These are phyloP conservation scores for Cerrena zonata DNA, from an alignment of 1,284 basidiomycete species.

Conservation along the genomic window DNA sequence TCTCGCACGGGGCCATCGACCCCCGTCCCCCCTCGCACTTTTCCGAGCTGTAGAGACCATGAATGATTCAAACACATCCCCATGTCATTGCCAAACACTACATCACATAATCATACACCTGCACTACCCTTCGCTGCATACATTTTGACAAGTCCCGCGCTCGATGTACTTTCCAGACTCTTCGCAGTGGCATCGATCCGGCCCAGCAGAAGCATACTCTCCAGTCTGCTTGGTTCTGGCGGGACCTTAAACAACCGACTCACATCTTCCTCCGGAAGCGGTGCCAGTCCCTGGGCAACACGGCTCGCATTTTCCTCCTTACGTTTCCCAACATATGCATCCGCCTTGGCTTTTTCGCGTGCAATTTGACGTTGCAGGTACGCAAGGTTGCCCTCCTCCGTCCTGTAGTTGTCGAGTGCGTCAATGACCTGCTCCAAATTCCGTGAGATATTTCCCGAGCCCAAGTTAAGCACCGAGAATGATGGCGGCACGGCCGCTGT, in stretches of 20 bases:
- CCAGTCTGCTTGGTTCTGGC: conserved; percentile 83
- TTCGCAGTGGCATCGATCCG: conserved; percentile 82
- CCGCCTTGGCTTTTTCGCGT: conserved; percentile 81
- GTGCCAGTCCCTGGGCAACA: conserved; percentile 78
- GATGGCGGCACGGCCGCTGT: conserved; percentile 45
- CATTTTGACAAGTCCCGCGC: conserved; percentile 70
- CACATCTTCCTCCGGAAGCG: conserved; percentile 83
- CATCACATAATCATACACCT: conserved; percentile 14
- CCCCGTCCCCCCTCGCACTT: too few relatives aligned
- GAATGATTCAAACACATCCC: not conserved
- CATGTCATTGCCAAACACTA: conserved; percentile 5
- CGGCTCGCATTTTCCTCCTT: conserved; percentile 86
- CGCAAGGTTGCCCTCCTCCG: conserved; percentile 89
- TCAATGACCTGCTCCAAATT: conserved; percentile 82
- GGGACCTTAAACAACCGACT: conserved; percentile 83
- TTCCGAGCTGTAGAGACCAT: not conserved
- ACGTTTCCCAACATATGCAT: conserved; percentile 74
- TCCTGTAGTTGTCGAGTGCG: conserved; percentile 78
- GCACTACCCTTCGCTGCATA: conserved; percentile 51
- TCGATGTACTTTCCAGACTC: conserved; percentile 68
- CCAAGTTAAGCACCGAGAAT: conserved; percentile 57
- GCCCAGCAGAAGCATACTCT: conserved; percentile 82
- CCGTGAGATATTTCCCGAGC: conserved; percentile 53
- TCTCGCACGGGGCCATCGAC: not conserved
- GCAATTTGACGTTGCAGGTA: conserved; percentile 89